A percentile compares a stretch with the other conserved stretches of the same genome.
Evolutionary conservation across 176 grass and related monocot genomes (phyloP).

Genomic region (Phragmites australis): DNA sequence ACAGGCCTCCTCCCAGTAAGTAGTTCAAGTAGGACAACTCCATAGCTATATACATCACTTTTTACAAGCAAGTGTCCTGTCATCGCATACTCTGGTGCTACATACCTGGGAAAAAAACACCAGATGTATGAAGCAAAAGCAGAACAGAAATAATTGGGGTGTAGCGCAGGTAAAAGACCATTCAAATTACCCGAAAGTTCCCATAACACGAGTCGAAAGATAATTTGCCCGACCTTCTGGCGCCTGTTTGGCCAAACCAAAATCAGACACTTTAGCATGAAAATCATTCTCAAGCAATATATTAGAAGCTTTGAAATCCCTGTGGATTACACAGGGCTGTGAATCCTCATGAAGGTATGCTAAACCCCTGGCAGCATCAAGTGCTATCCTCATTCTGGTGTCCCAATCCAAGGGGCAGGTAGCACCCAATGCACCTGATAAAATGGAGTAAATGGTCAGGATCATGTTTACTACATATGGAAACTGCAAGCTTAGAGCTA

Average conservation of each 20-base stretch:
- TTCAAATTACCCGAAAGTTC: constrained; percentile 88
- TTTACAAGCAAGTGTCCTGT: constrained; percentile 98
- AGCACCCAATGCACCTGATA: constrained; percentile 69
- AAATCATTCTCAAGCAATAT: constrained; percentile 98
- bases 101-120: constrained; percentile 65
- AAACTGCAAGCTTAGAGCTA: constrained; percentile 5
- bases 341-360: constrained; percentile 98
- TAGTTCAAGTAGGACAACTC: constrained; percentile 96
- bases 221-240: constrained; percentile 88
- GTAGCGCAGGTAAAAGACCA: constrained; percentile 14
- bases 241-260: constrained; percentile 96
- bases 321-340: constrained; percentile 97
- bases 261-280: constrained; percentile 98
- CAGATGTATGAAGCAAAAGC: constrained; percentile 33
- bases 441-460: constrained; percentile 33
- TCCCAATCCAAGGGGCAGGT: constrained; percentile 96
- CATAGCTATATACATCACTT: constrained; percentile 99
- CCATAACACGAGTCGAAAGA: constrained; percentile 99
- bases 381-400: constrained; percentile 94
- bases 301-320: constrained; percentile 99
- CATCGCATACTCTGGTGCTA: constrained; percentile 99
- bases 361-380: constrained; percentile 97
- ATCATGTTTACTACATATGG: constrained; percentile 13
- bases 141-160: constrained; percentile 16
- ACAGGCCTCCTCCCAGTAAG: constrained; percentile 88